These are phyloP conservation scores for Cryphonectria carpinicola DNA, from an alignment of 2,329 filamentous ascomycete species.

Conservation along the genomic window DNA sequence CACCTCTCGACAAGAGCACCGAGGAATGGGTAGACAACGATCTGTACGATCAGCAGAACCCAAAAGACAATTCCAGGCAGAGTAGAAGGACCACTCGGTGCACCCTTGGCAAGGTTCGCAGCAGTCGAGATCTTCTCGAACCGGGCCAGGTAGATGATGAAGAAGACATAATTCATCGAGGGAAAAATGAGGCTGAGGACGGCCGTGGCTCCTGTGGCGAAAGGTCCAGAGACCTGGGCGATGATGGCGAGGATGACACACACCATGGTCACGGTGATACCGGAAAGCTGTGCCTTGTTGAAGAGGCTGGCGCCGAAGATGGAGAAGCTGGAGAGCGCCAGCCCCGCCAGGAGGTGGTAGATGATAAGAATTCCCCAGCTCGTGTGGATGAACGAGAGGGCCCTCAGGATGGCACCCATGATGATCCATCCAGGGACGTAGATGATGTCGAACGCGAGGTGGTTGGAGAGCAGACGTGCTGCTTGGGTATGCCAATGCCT, in stretches of 20 bases:
- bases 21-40: slow-evolving; percentile 74
- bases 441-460: slow-evolving; percentile 77
- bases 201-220: slow-evolving; percentile 65
- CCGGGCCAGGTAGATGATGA: slow-evolving; percentile 74
- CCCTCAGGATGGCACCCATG: slow-evolving; percentile 66
- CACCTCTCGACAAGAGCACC: slow-evolving; percentile 74
- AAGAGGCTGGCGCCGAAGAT: slow-evolving; percentile 84
- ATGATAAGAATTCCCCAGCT: slow-evolving; percentile 69
- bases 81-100: slow-evolving; percentile 68
- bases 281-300: slow-evolving; percentile 83
- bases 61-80: slow-evolving; percentile 53
- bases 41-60: slow-evolving; percentile 78
- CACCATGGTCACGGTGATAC: slow-evolving; percentile 75
- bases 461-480: slow-evolving; percentile 76
- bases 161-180: slow-evolving; percentile 86
- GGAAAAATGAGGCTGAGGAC: slow-evolving; percentile 78
- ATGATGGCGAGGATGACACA: slow-evolving; percentile 79
- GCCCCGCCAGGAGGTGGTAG: slow-evolving; percentile 75
- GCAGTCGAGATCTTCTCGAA: slow-evolving; percentile 68
- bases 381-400: slow-evolving; percentile 68
- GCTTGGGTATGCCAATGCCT: slow-evolving; percentile 76
- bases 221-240: slow-evolving; percentile 72
- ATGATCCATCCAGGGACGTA: slow-evolving; percentile 85
- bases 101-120: slow-evolving; percentile 63
- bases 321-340: slow-evolving; percentile 78